Base-by-base conservation (phyloP, 805 yeast genomes). In the Yarrowia sp. region DNA sequence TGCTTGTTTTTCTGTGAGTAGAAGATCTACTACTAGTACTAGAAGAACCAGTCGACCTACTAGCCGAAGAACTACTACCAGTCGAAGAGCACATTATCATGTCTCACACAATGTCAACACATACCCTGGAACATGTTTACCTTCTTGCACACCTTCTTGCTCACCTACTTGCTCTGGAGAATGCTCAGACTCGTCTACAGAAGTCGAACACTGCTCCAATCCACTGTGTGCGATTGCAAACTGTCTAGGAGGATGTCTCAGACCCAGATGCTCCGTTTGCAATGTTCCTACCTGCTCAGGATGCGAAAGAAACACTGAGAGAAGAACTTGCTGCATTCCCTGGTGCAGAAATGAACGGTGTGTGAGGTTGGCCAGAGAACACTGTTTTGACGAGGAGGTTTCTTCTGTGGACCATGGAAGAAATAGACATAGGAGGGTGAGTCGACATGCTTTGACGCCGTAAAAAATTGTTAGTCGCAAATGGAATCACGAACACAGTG, bases 271-370 rank as follows among this genome's bases (percentile, higher is more conserved):
- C 10, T 31, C 55, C 19, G 55, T 47, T 12, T 38, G 38, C 29
- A 47, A 38, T 7, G 29, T 47, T 6, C 36, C 38, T 2, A 27
- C 29, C 29, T 27, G 29, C n/a, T n/a, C n/a, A n/a, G n/a, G n/a
- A n/a, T n/a, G n/a, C n/a, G n/a, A n/a, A n/a, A n/a, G n/a, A n/a
- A n/a, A n/a, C n/a, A n/a, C n/a, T n/a, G n/a, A n/a, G n/a, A n/a
- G n/a, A n/a, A n/a, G n/a, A n/a, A 44, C 51, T 6, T 44, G 51
- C n/a, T 27, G 55, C 2, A 47, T 47, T 18, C 55, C 55, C 13
- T 47, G 55, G 55, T 47, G 55, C n/a, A 25, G 55, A 3, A 47
- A 47, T 12, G 55, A 47, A 6, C 29, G 55, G 12, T 47, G 55
- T 10, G n/a, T 31, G 55, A 19, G 55, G 6, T 27, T 47, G n/a